Percentiles rank a stretch among this genome's conserved stretches.
Evolutionary conservation across 495 filamentous ascomycete species (phyloP).

Genomic region (Recurvomyces mirabilis): DNA sequence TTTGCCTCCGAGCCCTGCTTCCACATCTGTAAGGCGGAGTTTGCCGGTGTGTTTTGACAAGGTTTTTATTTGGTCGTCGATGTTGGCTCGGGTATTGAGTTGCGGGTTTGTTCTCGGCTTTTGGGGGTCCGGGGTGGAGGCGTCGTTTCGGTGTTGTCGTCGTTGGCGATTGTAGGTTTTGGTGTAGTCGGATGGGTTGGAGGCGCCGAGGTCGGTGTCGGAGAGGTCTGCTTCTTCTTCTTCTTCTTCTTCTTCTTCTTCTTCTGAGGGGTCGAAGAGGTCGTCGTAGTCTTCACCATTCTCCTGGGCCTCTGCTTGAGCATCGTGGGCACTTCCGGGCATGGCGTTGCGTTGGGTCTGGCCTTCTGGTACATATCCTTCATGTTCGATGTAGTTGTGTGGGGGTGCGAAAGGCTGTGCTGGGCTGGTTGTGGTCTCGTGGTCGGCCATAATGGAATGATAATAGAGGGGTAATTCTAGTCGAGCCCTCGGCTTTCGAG

Average conservation of each 20-base stretch:
- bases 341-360: constrained; percentile 10
- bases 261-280: constrained; percentile 44
- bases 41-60: constrained; percentile 80
- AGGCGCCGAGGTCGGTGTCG: constrained; percentile 42
- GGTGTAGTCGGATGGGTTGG: constrained; percentile 59
- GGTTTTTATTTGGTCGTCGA: constrained; percentile 80
- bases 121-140: constrained; percentile 43
- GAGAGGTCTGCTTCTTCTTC: no score
- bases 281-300: constrained; percentile 51
- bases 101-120: constrained; percentile 68
- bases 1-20: constrained; percentile 45
- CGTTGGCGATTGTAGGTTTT: constrained; percentile 87
- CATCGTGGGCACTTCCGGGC: constrained; percentile 10
- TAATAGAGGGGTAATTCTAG: no score
- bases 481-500: no score
- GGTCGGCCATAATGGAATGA: constrained; percentile 1
- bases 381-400: constrained; percentile 14
- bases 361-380: constrained; percentile 15
- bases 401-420: constrained; percentile 5
- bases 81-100: constrained; percentile 64
- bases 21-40: constrained; percentile 64
- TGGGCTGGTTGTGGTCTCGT: neutral
- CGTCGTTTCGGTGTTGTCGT: constrained; percentile 46
- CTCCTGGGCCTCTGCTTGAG: constrained; percentile 26
- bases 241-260: no score